These are phyloP conservation scores for Rhizopus sp. DNA, from an alignment of 371 early-diverging fungal genomes.

Conservation along the genomic window DNA sequence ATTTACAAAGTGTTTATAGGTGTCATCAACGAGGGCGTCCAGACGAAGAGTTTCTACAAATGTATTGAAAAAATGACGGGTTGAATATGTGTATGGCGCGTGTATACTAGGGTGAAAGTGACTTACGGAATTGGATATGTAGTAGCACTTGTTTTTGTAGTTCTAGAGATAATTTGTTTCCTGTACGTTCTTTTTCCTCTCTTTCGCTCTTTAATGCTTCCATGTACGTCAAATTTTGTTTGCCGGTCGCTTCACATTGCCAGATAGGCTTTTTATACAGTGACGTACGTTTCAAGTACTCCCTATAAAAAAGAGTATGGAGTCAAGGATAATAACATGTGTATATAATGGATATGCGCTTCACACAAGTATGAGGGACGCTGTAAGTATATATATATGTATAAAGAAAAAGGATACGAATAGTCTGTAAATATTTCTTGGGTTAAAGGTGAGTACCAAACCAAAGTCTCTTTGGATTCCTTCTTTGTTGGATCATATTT, in stretches of 20 bases:
- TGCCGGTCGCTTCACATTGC: constrained; percentile 81
- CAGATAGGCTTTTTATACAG: constrained; percentile 76
- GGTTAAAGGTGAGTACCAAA: constrained; percentile 78
- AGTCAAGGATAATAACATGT: constrained; percentile 7
- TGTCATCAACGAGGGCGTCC: constrained; percentile 58
- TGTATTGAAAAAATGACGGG: neutral
- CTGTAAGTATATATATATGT: constrained; percentile 2
- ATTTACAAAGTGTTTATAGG: constrained; percentile 45
- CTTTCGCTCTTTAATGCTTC: constrained; percentile 80
- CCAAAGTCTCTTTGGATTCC: constrained; percentile 55
- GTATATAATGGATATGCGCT: neutral
- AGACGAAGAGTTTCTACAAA: constrained; percentile 51
- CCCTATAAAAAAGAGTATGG: constrained; percentile 45
- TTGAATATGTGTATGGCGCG: neutral
- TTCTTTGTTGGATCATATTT: constrained; percentile 42
- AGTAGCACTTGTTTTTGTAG: constrained; percentile 66
- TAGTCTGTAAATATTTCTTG: constrained; percentile 84
- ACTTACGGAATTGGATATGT: constrained; percentile 72
- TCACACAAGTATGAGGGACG: neutral
- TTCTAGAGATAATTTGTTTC: constrained; percentile 65
- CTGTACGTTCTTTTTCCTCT: constrained; percentile 54
- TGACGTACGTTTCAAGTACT: constrained; percentile 68
- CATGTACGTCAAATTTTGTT: constrained; percentile 72
- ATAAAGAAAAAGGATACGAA: constrained; percentile 59
- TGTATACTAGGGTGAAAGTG: neutral